These are phyloP conservation scores for Ochetophila trinervis DNA, from an alignment of 306 rosid species.

Conservation along the genomic window DNA sequence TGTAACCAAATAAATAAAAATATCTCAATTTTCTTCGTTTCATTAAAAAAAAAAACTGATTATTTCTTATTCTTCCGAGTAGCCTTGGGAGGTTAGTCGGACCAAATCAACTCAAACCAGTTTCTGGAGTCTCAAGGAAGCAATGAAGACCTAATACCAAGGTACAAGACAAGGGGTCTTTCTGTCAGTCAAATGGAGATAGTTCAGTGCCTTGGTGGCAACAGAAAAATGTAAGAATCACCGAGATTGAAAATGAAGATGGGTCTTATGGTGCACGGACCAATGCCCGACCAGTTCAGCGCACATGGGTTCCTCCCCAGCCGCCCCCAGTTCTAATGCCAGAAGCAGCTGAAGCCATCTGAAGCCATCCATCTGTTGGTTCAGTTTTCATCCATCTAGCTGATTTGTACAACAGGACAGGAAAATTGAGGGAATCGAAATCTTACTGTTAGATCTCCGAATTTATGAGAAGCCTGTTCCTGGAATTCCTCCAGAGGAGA, in stretches of 20 bases:
- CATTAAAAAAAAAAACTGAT: constrained; percentile 27
- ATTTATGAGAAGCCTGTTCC: constrained; percentile 77
- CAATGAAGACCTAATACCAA: constrained; percentile 36
- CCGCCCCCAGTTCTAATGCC: constrained; percentile 85
- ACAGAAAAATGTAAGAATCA: constrained; percentile 57
- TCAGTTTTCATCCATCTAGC: constrained; percentile 76
- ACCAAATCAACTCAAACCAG: constrained; percentile 50
- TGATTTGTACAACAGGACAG: constrained; percentile 71
- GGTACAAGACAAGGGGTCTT: constrained; percentile 40
- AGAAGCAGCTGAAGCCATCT: constrained; percentile 89
- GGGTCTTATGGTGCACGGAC: constrained; percentile 41
- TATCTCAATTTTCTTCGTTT: constrained; percentile 14
- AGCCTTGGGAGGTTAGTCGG: constrained; percentile 86
- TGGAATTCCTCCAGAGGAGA: constrained; percentile 70
- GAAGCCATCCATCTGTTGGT: constrained; percentile 86
- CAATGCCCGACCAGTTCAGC: constrained; percentile 50
- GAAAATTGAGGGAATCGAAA: constrained; percentile 75
- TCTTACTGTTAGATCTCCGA: constrained; percentile 70
- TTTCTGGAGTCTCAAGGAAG: constrained; percentile 45
- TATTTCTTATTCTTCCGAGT: constrained; percentile 33
- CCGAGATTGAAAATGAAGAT: constrained; percentile 55
- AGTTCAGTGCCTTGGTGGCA: constrained; percentile 69
- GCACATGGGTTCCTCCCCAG: constrained; percentile 93
- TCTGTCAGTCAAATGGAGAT: constrained; percentile 45
- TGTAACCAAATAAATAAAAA: not conserved